Conservation (phyloP, 345 rosid genomes). For the Eutrema yunnanense region DNA sequence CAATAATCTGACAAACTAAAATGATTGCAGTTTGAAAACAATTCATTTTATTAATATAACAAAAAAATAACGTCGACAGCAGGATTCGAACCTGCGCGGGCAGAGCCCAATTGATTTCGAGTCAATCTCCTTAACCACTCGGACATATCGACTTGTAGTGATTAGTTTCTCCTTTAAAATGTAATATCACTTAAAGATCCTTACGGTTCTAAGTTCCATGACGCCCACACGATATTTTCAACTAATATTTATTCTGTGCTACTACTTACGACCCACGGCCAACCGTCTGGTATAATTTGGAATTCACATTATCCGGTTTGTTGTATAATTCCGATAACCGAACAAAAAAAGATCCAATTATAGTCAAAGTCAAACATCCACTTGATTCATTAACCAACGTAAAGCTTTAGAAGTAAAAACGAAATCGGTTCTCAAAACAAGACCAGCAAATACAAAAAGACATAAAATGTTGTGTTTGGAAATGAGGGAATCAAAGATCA, state of each 20-base stretch:
- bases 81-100: slow-evolving; percentile 79
- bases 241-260: not conserved
- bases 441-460: not conserved
- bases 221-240: too few species aligned
- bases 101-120: slow-evolving; percentile 99
- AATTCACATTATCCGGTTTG: not conserved
- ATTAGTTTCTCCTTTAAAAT: not conserved
- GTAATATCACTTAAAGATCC: too few species aligned
- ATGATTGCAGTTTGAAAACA: too few species aligned
- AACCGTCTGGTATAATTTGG: not conserved
- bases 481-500: slow-evolving; percentile 51
- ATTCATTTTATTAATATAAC: too few species aligned
- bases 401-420: too few species aligned
- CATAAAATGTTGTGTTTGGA: not conserved
- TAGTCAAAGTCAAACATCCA: not conserved
- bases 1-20: too few species aligned
- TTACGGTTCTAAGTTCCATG: too few species aligned
- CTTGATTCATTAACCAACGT: not conserved
- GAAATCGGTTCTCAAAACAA: not conserved
- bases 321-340: not conserved
- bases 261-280: too few species aligned
- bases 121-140: slow-evolving; percentile 89
- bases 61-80: slow-evolving; percentile 11
- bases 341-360: too few species aligned
- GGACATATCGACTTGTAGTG: slow-evolving; percentile 15